Base-by-base conservation (phyloP, 1,284 basidiomycete species). In the Golubevia sp. region DNA sequence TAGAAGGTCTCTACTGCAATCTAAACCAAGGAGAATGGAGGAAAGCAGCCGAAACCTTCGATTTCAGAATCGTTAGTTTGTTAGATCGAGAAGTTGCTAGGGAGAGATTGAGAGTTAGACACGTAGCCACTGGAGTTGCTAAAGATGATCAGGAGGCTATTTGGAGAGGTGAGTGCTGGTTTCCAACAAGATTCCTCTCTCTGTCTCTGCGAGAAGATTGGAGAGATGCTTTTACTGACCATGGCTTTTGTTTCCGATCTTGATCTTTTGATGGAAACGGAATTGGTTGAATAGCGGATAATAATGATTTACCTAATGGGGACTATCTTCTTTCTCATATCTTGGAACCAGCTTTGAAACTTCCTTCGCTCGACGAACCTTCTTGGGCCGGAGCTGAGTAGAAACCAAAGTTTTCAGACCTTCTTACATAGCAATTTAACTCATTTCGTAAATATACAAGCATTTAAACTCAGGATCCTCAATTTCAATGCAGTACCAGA, bases 231-330 rank as follows among this genome's bases (percentile, higher is more conserved):
- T n/a, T n/a, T n/a, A n/a, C n/a, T n/a, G n/a, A n/a, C n/a, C n/a
- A n/a, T n/a, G n/a, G n/a, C n/a, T n/a, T n/a, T n/a, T n/a, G n/a
- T n/a, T n/a, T n/a, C n/a, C n/a, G n/a, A n/a, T n/a, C n/a, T n/a
- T n/a, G n/a, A n/a, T n/a, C n/a, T n/a, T n/a, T n/a, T n/a, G n/a
- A n/a, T n/a, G n/a, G n/a, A n/a, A n/a, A n/a, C n/a, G n/a, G n/a
- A n/a, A n/a, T n/a, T n/a, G n/a, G n/a, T n/a, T 55, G 0, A 27
- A 15, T 56, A 78, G 78, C 76, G 6, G 73, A 77, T 8, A 75
- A 74, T 62, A 81, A 79, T 56, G 79, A 82, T 54, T 60, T 82
- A 20, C 79, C 78, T 1, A 82, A 82, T 55, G 79, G 79, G 50
- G 72, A 69, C 30, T 82, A 72, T 66, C 72, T 82, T 51, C 63